phyloP scores from a whole-genome alignment of 164 flowering plant species.

The Hamamelis virginiana region DNA sequence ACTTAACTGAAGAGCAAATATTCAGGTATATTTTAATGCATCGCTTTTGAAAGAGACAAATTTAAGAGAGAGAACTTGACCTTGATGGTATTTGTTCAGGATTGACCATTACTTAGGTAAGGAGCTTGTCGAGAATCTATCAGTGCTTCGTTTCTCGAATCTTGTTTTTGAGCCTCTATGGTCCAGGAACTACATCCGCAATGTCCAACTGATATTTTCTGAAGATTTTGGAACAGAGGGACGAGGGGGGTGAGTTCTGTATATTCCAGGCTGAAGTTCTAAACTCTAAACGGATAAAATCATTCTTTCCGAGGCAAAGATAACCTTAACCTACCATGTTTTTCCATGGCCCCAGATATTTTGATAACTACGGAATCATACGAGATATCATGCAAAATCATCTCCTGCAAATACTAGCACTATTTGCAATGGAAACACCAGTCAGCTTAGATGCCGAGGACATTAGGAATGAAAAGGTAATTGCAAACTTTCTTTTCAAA shows the following conservation, averaged over 20 bases:
- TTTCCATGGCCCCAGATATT: constrained; percentile 49
- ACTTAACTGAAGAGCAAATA: constrained; percentile 81
- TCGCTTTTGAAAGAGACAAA: background rate
- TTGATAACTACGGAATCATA: constrained; percentile 79
- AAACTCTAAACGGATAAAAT: background rate
- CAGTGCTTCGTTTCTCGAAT: constrained; percentile 93
- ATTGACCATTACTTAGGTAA: constrained; percentile 91
- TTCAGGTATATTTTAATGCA: constrained; percentile 49
- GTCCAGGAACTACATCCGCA: constrained; percentile 78
- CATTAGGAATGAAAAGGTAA: constrained; percentile 88
- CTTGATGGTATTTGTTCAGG: constrained; percentile 34
- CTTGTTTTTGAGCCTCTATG: constrained; percentile 91
- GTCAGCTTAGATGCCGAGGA: constrained; percentile 93
- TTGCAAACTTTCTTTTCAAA: background rate
- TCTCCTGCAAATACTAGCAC: constrained; percentile 77
- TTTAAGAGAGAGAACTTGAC: background rate
- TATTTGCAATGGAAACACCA: constrained; percentile 96
- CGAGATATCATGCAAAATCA: constrained; percentile 95
- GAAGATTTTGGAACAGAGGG: constrained; percentile 92
- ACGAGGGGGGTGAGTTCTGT: constrained; percentile 68
- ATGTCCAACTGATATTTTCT: constrained; percentile 86
- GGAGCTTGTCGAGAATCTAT: constrained; percentile 83
- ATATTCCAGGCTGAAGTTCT: background rate
- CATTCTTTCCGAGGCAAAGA: background rate
- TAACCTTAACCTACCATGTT: background rate